Percentiles rank a stretch among this genome's conserved stretches.
phyloP scores from a whole-genome alignment of 208 protist species.

The Tritrichomonas musculus region DNA sequence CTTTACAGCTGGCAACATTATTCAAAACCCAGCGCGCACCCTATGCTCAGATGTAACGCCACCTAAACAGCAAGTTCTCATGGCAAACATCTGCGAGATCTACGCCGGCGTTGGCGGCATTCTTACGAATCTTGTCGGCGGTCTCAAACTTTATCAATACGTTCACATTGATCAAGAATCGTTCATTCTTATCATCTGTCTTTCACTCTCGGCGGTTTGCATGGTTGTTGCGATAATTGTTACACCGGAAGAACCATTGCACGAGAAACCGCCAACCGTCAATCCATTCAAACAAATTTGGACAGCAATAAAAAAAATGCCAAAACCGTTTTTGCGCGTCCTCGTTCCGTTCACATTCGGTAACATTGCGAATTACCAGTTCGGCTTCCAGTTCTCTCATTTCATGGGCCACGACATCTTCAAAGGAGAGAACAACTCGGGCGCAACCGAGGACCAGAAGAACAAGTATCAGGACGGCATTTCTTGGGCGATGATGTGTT shows the following conservation, averaged over 20 bases:
- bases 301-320: background rate
- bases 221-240: background rate
- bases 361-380: background rate
- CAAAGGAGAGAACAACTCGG: no score
- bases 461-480: no score
- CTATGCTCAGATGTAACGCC: no score
- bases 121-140: background rate
- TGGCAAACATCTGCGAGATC: background rate
- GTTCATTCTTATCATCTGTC: background rate
- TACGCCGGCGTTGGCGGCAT: background rate
- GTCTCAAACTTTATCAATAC: no score
- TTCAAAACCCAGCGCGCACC: background rate
- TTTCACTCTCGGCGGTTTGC: background rate
- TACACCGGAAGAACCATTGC: background rate
- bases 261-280: background rate
- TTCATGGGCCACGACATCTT: background rate
- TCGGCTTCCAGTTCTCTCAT: background rate
- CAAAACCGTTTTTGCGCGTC: background rate
- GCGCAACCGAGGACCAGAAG: no score
- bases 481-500: no score
- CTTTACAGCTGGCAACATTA: background rate
- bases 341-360: background rate
- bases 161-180: background rate
- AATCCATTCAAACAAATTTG: background rate
- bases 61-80: background rate